Evolutionary conservation across 2,329 filamentous ascomycete genomes (phyloP), one percentile per base, ranked within the genome.

Genomic region (Arthroderma uncinatum): DNA sequence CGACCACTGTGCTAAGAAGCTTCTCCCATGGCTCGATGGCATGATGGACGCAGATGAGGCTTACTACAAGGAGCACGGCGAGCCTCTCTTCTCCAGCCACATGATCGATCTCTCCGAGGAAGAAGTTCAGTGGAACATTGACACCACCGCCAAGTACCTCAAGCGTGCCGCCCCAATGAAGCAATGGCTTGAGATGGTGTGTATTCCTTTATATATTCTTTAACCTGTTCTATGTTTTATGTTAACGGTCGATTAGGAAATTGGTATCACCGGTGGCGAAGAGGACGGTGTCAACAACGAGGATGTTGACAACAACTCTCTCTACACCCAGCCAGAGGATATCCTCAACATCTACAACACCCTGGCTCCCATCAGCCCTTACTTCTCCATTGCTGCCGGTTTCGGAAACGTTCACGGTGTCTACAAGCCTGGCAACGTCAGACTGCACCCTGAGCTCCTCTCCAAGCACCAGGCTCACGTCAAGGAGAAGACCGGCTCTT

Each of bases 351-450:
- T 96, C 78, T 87, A 92, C 81, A 84, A 91, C 75, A 83, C 87
- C 58, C 84, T 98, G 65, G 80, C 82, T 63, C 79, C 87, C 65
- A 90, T 97, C 79, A 92, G 86, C 65, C 87, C 89, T 65, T 95
- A 95, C 83, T 98, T 97, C 83, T 94, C 89, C 71, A 96, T 97
- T 68, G 92, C 92, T 65, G 93, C 93, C 70, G 93, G 90, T 66
- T 98, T 98, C 79, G 93, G 93, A 66, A 98, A 98, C 76, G 93
- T 97, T 60, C 93, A 98, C 81, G 93, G 93, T 75, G 92, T 98
- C 68, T 97, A 97, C 85, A 94, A 95, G 83, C 90, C 91, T 59
- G 87, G 90, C 68, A 97, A 97, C 77, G 93, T 97, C 77, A 89
- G 89, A 78, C 86, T 98, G 63, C 90, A 95, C 79, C 93, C 93